Conservation (phyloP, 768 basidiomycete genomes). For the Agaricus blazei region DNA sequence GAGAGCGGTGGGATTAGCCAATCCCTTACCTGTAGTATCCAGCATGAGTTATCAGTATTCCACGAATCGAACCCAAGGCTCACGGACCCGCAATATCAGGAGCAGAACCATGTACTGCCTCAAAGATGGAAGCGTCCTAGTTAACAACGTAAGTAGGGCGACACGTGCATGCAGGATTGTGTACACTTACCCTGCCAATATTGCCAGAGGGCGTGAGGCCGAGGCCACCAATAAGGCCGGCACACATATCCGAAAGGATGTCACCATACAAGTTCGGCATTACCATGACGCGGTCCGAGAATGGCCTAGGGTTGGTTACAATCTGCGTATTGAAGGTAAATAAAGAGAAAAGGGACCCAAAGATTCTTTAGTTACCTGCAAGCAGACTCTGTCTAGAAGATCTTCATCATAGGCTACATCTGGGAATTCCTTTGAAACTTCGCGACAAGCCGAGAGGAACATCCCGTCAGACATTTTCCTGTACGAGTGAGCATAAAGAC, state of each 20-base stretch:
- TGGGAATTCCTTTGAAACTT: slow-evolving; percentile 94
- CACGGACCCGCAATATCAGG: slow-evolving; percentile 91
- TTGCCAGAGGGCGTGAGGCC: slow-evolving; percentile 97
- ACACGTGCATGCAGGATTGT: not conserved
- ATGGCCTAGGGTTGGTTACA: slow-evolving; percentile 90
- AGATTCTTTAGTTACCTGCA: slow-evolving; percentile 52
- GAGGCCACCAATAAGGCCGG: slow-evolving; percentile 95
- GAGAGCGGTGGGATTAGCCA: slow-evolving; percentile 99
- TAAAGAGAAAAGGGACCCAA: not conserved
- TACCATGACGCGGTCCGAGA: slow-evolving; percentile 97
- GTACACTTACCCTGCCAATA: slow-evolving; percentile 75
- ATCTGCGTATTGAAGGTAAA: slow-evolving; percentile 40
- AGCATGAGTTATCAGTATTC: not conserved
- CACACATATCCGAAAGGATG: slow-evolving; percentile 97
- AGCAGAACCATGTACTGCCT: slow-evolving; percentile 98
- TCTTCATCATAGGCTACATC: slow-evolving; percentile 94
- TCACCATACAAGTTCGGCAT: slow-evolving; percentile 99
- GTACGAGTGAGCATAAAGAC: not conserved
- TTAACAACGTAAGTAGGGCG: slow-evolving; percentile 10
- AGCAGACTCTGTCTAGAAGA: slow-evolving; percentile 91
- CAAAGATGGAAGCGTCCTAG: slow-evolving; percentile 97
- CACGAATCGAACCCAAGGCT: not conserved
- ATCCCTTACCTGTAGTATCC: slow-evolving; percentile 61
- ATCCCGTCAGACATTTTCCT: slow-evolving; percentile 99
- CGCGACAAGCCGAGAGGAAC: slow-evolving; percentile 97